phyloP scores from a whole-genome alignment of 2,329 filamentous ascomycete species.

The Xylariaceae sp. region DNA sequence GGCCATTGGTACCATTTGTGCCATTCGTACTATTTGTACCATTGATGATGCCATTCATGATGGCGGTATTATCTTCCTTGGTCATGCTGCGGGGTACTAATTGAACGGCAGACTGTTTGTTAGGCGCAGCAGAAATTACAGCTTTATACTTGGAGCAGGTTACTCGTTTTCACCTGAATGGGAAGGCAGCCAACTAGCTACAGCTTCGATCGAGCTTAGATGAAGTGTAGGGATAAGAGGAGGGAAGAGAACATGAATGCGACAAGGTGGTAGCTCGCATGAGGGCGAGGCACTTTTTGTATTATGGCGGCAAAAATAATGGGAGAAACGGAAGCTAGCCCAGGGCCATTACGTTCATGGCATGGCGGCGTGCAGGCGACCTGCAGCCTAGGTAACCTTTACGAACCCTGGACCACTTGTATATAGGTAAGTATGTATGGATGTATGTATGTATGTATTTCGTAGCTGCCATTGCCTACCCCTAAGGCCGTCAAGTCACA shows the following conservation, averaged over 20 bases:
- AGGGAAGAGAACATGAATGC: slow-evolving; percentile 11
- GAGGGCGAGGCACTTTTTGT: slow-evolving; percentile 30
- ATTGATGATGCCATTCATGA: slow-evolving; percentile 55
- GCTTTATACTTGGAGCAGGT: slow-evolving; percentile 5
- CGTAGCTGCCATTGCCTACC: neutral
- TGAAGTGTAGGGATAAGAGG: slow-evolving; percentile 4
- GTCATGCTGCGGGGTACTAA: slow-evolving; percentile 26
- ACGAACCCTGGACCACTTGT: no score
- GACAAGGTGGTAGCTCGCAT: slow-evolving; percentile 15
- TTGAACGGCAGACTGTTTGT: slow-evolving; percentile 3
- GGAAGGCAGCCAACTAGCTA: neutral
- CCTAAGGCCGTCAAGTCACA: no score
- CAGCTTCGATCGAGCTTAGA: slow-evolving; percentile 11
- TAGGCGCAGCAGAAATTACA: slow-evolving; percentile 13
- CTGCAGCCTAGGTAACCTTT: neutral
- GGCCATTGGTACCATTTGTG: no score
- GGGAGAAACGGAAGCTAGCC: slow-evolving; percentile 15
- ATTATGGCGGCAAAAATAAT: slow-evolving; percentile 32
- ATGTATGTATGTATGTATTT: no score
- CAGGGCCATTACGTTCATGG: neutral
- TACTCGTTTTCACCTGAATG: neutral
- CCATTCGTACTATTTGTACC: no score
- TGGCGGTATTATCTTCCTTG: slow-evolving; percentile 24
- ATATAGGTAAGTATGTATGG: no score
- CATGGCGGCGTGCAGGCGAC: neutral